Percentiles rank a stretch among this genome's conserved stretches.
Evolutionary conservation across 2,329 filamentous ascomycete genomes (phyloP).

Genomic region (Apiospora hydei): DNA sequence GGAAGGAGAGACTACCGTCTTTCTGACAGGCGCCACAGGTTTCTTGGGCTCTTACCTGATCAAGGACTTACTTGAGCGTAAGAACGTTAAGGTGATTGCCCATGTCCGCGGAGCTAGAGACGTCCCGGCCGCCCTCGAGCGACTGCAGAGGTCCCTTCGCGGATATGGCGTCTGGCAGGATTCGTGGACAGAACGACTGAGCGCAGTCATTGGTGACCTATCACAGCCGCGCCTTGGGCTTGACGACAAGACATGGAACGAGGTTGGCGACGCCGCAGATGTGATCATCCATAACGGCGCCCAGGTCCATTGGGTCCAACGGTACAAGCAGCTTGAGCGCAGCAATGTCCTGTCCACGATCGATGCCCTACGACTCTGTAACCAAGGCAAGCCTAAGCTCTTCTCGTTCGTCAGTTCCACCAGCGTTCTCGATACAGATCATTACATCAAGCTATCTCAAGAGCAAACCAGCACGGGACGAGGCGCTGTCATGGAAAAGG

Average conservation of each 20-base stretch:
- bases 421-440: slow-evolving; percentile 79
- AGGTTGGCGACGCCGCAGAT: slow-evolving; percentile 71
- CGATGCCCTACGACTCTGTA: slow-evolving; percentile 77
- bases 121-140: slow-evolving; percentile 63
- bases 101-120: slow-evolving; percentile 75
- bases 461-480: slow-evolving; percentile 66
- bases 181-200: slow-evolving; percentile 70
- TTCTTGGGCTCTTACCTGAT: slow-evolving; percentile 87
- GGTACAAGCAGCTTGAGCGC: slow-evolving; percentile 74
- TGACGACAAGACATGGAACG: slow-evolving; percentile 69
- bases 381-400: slow-evolving; percentile 77
- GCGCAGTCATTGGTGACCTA: slow-evolving; percentile 76
- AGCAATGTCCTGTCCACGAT: slow-evolving; percentile 83
- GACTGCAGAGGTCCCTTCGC: slow-evolving; percentile 71
- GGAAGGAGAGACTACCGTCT: slow-evolving; percentile 60
- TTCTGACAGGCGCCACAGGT: slow-evolving; percentile 89
- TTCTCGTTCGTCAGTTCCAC: slow-evolving; percentile 87
- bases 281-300: slow-evolving; percentile 85
- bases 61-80: slow-evolving; percentile 73
- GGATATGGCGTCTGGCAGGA: slow-evolving; percentile 84
- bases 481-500: slow-evolving; percentile 73
- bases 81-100: slow-evolving; percentile 70
- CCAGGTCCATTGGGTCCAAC: slow-evolving; percentile 80
- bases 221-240: slow-evolving; percentile 77
- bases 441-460: slow-evolving; percentile 79